Evolutionary conservation across 129 eudicot species (phyloP), one percentile per base, ranked within the genome.

Genomic region (Silybum marianum): DNA sequence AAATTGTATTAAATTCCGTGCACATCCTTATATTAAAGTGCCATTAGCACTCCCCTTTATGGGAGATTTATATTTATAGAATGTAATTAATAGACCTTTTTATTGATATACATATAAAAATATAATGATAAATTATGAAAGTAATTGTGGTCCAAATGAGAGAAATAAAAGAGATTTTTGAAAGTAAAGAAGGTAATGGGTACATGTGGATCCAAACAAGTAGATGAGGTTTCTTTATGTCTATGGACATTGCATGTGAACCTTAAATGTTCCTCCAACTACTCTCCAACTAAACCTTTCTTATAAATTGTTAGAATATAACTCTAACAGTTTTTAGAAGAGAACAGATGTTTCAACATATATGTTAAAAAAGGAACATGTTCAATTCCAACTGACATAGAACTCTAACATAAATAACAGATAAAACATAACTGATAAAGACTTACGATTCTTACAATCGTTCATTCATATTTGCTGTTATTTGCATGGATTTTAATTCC

Each of bases 191-290:
- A 83, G 69, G 82, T 77, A 82, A 83, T 83, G 82, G 86, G 78
- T 83, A 83, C 86, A 83, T 71, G 86, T 77, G 82, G 82, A 83
- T 83, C 82, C 82, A 76, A 13, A 70, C 19, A 83, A 83, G 82
- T 83, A 83, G 86, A 83, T 83, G 82, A 66, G 38, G 58, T 71
- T 83, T 83, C 82, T 83, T 77, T 71, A 71, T 71, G 73, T 70
- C 74, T 40, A 71, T 83, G 40, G 65, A 83, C 82, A 83, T 83
- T 62, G 79, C 86, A 77, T 83, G 86, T 83, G 86, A 83, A 77
- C 67, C 62, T 60, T 83, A 71, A 83, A 83, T 83, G 81, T 82
- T 44, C 6, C 81, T 82, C 82, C 86, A 83, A 77, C 86, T 6
- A 83, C 82, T 78, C 74, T 40, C 68, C 74, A 81, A 82, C 34